Evolutionary conservation across 305 asterid genomes (phyloP).

Genomic region (Fraxinus baroniana): DNA sequence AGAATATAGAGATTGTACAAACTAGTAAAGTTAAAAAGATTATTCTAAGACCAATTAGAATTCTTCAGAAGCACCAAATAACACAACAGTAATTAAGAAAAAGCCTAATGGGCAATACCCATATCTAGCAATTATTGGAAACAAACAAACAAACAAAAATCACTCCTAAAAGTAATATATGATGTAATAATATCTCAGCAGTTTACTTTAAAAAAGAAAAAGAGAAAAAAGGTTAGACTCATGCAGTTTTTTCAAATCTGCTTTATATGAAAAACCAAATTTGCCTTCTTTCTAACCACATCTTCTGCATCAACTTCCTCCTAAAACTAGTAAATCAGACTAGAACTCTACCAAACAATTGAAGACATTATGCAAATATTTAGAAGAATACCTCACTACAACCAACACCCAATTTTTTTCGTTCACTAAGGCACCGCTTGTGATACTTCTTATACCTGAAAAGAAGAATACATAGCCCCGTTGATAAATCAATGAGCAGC

Average conservation of each 20-base stretch:
- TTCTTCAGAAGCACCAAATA: neutral
- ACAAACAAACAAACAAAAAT: neutral
- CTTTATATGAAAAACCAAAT: neutral
- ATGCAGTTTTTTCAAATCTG: neutral
- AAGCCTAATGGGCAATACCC: neutral
- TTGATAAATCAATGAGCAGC: neutral
- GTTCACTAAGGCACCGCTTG: constrained; percentile 51
- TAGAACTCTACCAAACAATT: neutral
- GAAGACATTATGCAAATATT: constrained; percentile 1
- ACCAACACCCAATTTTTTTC: constrained; percentile 55
- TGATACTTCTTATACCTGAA: constrained; percentile 73
- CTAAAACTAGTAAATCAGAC: neutral
- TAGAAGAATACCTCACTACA: constrained; percentile 47
- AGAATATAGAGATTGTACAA: neutral
- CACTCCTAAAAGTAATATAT: neutral
- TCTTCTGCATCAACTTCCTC: neutral
- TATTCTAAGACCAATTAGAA: neutral
- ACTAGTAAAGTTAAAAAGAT: neutral
- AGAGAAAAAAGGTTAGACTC: neutral
- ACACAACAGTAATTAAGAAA: neutral
- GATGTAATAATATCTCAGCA: neutral
- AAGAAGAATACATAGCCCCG: constrained; percentile 19
- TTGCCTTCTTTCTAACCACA: neutral
- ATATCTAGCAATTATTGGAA: neutral
- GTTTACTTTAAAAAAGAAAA: neutral